Conservation (phyloP, 2,329 filamentous ascomycete genomes). For the Blastomyces percursus region DNA sequence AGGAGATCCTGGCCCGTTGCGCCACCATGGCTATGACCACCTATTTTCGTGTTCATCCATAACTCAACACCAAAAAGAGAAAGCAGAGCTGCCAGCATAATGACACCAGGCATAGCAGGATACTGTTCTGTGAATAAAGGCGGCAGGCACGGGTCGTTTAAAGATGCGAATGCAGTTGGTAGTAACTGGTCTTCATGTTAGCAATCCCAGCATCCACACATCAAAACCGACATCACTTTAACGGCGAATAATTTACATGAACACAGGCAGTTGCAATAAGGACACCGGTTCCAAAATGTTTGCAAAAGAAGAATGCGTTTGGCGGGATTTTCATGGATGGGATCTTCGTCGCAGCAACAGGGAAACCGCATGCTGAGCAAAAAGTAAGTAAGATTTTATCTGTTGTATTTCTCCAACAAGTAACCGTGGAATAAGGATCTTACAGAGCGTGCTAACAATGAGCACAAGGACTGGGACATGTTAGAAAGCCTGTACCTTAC, state of each 20-base stretch:
- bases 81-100: conserved; percentile 55
- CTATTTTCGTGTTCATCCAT: conserved; percentile 13
- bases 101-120: conserved; percentile 51
- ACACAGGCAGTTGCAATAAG: conserved; percentile 32
- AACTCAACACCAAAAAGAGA: conserved; percentile 11
- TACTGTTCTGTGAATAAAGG: conserved; percentile 50
- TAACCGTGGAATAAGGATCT: neutral
- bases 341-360: conserved; percentile 35
- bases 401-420: neutral
- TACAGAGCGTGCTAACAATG: conserved; percentile 10
- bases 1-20: conserved; percentile 20
- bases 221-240: neutral
- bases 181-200: conserved; percentile 38
- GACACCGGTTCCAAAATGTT: conserved; percentile 44
- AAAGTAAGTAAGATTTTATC: neutral
- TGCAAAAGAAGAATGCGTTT: conserved; percentile 41
- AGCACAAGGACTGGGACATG: conserved; percentile 9
- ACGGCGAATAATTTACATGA: conserved; percentile 21
- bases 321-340: conserved; percentile 15
- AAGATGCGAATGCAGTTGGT: conserved; percentile 47
- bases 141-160: conserved; percentile 43
- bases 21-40: conserved; percentile 16
- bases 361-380: conserved; percentile 24
- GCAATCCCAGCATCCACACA: conserved; percentile 1
- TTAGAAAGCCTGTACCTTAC: neutral